Evolutionary conservation across 2,329 filamentous ascomycete genomes (phyloP), one percentile per base, ranked within the genome.

Genomic region (Aspergillus piperis): DNA sequence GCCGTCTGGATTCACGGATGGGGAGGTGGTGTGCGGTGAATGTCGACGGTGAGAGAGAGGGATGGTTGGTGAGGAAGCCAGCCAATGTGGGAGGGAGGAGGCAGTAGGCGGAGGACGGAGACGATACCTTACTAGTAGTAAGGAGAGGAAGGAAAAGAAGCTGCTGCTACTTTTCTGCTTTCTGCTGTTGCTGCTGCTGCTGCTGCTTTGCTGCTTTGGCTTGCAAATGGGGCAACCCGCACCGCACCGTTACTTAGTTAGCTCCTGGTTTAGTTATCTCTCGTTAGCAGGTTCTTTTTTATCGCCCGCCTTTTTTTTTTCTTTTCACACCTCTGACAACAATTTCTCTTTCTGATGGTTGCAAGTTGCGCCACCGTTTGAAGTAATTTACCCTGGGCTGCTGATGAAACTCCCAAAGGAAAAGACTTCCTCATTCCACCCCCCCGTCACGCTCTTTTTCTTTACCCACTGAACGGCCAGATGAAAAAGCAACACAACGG

Each of bases 71-170:
- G 48, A 57, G 58, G 13, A 49, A 54, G 54, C 59, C 60, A 62
- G 60, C 63, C 64, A 62, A 63, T 70, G 67, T 69, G 63, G 66
- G 63, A 70, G 68, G 68, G 57, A 62, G 67, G 25, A 27, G 25
- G 25, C 25, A 27, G 25, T 27, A 68, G 67, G 69, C 60, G 64
- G 68, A 65, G 64, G 65, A 65, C 64, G 62, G 62, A 36, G 57
- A 52, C 44, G 44, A 48, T 48, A 27, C 44, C 41, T 23, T 44
- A 44, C 41, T 60, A 57, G 52, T 58, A 54, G 58, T 32, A 58
- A 57, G 53, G 36, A 54, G 53, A 11, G 48, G 11, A 13, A 36
- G 32, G 49, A 58, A 61, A 58, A 51, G 61, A 62, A 61, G 62
- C 62, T 64, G 57, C 41, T 59, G 59, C 48, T 44, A 48, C 50